phyloP scores from a whole-genome alignment of 1,284 basidiomycete species.

The Cystobasidium pallidum region DNA sequence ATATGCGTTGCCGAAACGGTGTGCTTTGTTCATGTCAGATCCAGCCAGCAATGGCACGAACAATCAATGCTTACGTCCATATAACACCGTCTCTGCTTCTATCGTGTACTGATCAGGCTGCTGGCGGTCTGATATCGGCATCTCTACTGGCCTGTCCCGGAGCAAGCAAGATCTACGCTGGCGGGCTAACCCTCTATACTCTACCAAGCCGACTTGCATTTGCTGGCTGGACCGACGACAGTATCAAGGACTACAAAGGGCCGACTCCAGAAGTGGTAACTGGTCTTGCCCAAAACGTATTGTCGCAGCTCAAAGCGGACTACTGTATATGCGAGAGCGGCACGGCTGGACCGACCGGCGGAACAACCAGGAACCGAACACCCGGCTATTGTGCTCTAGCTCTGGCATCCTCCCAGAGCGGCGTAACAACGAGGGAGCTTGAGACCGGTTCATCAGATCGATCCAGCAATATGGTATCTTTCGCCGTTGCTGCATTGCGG shows the following conservation, averaged over 20 bases:
- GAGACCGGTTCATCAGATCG: conserved; percentile 31
- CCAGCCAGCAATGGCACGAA: not conserved
- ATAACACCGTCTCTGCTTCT: not conserved
- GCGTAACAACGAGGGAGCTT: conserved; percentile 17
- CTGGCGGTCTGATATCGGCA: conserved; percentile 36
- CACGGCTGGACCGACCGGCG: conserved; percentile 43
- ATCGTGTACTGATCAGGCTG: conserved; percentile 32
- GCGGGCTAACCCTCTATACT: conserved; percentile 41
- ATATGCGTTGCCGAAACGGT: conserved; percentile 42
- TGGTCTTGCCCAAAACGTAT: conserved; percentile 34
- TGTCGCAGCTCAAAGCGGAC: conserved; percentile 25
- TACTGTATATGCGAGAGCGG: conserved; percentile 44
- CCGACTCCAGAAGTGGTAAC: conserved; percentile 42
- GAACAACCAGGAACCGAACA: conserved; percentile 28
- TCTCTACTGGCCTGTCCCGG: conserved; percentile 40
- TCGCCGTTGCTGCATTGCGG: conserved; percentile 32
- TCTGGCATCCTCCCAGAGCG: not conserved
- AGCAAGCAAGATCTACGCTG: conserved; percentile 43
- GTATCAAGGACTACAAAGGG: conserved; percentile 38
- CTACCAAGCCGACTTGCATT: conserved; percentile 36
- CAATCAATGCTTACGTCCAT: not conserved
- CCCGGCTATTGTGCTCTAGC: conserved; percentile 45
- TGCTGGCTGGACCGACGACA: conserved; percentile 44
- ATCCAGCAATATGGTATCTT: conserved; percentile 42
- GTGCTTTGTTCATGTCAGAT: not conserved